These are phyloP conservation scores for Dactylellina parvicollis DNA, from an alignment of 2,329 filamentous ascomycete species.

Conservation along the genomic window DNA sequence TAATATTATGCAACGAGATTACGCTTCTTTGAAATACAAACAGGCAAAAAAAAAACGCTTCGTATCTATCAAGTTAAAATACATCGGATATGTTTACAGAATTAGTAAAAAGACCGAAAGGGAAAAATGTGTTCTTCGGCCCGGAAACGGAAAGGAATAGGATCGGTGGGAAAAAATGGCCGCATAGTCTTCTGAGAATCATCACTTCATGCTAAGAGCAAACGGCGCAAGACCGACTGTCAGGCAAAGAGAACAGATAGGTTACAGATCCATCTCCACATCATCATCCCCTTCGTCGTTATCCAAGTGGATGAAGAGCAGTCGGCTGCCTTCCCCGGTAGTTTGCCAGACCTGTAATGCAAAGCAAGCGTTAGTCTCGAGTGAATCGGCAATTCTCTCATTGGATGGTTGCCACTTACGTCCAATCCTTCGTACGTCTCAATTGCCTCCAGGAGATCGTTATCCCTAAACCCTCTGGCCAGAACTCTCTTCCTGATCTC, in stretches of 20 bases:
- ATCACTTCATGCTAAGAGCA: neutral
- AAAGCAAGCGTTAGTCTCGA: constrained; percentile 61
- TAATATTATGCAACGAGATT: constrained; percentile 33
- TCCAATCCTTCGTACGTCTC: constrained; percentile 89
- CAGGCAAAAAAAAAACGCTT: constrained; percentile 19
- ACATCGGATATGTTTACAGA: constrained; percentile 44
- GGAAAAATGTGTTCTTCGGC: neutral
- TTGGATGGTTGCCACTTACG: constrained; percentile 71
- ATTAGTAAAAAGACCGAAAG: constrained; percentile 7
- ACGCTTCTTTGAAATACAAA: constrained; percentile 19
- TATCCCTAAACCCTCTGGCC: constrained; percentile 94
- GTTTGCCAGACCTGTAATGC: constrained; percentile 78
- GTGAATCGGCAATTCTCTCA: neutral
- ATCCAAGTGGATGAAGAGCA: constrained; percentile 74
- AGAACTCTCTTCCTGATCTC: constrained; percentile 90
- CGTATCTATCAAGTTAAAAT: constrained; percentile 45
- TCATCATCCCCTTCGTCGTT: constrained; percentile 64
- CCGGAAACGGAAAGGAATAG: neutral
- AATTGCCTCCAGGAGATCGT: constrained; percentile 86
- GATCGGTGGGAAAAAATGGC: neutral
- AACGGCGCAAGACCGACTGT: neutral
- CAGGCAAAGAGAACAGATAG: neutral
- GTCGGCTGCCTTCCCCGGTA: constrained; percentile 73
- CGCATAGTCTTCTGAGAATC: neutral
- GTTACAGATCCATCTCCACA: constrained; percentile 55